Conservation (phyloP, 2,329 filamentous ascomycete genomes). For the Beauveria brongniartii region DNA sequence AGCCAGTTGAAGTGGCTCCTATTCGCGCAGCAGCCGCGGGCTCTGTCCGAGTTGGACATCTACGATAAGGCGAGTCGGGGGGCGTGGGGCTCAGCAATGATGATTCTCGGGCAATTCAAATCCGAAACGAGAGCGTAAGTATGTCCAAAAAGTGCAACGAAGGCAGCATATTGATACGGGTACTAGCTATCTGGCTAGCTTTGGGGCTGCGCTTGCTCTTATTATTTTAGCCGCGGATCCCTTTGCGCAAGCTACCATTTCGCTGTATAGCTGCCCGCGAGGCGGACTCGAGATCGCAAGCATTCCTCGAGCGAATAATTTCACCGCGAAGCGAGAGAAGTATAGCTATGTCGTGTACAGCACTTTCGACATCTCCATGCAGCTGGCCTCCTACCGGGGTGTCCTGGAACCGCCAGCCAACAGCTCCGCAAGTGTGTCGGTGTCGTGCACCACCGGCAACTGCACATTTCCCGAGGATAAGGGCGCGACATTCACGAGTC, state of each 20-base stretch:
- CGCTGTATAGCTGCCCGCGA: neutral
- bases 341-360: neutral
- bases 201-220: neutral
- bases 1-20: constrained; percentile 7
- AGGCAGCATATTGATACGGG: neutral
- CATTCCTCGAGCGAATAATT: constrained; percentile 3
- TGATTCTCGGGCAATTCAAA: neutral
- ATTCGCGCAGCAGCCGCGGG: neutral
- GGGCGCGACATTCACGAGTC: neutral
- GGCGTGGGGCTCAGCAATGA: neutral
- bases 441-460: neutral
- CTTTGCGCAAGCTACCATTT: constrained; percentile 5
- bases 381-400: neutral
- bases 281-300: neutral
- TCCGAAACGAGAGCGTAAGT: neutral
- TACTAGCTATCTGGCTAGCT: constrained; percentile 2
- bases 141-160: neutral
- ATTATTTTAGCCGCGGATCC: neutral
- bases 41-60: neutral
- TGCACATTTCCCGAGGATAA: constrained; percentile 1
- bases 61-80: constrained; percentile 5
- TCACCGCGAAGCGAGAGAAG: neutral
- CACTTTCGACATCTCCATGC: neutral
- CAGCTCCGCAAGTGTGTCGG: neutral
- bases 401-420: neutral